phyloP scores from a whole-genome alignment of 2,329 filamentous ascomycete genomes.

The Ilyonectria mors-panacis region DNA sequence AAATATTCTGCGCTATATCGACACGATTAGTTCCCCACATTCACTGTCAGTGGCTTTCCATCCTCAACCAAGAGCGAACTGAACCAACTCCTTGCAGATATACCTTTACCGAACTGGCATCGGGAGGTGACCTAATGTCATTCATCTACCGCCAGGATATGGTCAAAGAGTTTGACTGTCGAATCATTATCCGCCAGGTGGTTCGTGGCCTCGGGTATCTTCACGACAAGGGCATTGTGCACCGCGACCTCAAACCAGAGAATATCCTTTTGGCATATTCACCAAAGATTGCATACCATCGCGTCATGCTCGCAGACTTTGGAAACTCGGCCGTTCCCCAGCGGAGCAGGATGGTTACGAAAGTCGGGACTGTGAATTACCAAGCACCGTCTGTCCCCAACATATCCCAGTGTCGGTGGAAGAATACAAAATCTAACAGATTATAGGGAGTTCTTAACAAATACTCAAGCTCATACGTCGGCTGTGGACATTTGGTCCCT shows the following conservation, averaged over 20 bases:
- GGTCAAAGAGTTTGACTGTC: conserved; percentile 59
- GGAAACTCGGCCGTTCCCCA: conserved; percentile 62
- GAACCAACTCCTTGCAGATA: conserved; percentile 55
- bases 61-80: background rate
- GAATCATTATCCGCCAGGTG: conserved; percentile 64
- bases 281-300: conserved; percentile 58
- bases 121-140: conserved; percentile 68
- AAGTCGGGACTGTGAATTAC: conserved; percentile 63
- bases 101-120: conserved; percentile 70
- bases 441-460: conserved; percentile 56
- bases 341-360: conserved; percentile 59
- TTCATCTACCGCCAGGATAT: conserved; percentile 56
- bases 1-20: conserved; percentile 67
- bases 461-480: conserved; percentile 48
- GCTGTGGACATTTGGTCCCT: conserved; percentile 68
- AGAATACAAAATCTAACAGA: conserved; percentile 22
- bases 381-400: conserved; percentile 63
- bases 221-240: conserved; percentile 64
- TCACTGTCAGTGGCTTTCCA: conserved; percentile 57
- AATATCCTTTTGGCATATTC: conserved; percentile 66
- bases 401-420: background rate
- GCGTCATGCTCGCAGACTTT: conserved; percentile 68
- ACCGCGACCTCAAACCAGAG: conserved; percentile 69
- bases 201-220: conserved; percentile 63
- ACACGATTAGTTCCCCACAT: conserved; percentile 64